Percentiles rank a stretch among this genome's conserved stretches.
phyloP scores from a whole-genome alignment of 179 eudicot species.

The Spergularia azorica region DNA sequence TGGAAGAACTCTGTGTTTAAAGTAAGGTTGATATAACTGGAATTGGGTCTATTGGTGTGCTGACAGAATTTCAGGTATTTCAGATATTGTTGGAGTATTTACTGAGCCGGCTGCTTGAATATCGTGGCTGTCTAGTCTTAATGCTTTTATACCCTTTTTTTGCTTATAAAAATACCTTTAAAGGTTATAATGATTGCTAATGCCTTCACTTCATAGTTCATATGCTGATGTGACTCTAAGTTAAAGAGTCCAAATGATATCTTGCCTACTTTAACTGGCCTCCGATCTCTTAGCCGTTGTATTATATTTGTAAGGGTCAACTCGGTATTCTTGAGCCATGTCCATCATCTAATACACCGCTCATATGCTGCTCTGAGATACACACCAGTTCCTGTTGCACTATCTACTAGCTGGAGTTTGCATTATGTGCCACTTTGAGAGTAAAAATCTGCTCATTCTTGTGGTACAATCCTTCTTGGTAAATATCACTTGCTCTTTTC shows the following conservation, averaged over 20 bases:
- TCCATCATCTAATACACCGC: not conserved
- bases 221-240: not conserved
- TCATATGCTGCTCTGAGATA: not conserved
- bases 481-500: not conserved
- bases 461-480: not conserved
- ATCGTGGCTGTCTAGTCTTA: not conserved
- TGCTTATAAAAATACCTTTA: not conserved
- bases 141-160: too few species aligned
- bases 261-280: not conserved
- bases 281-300: not conserved
- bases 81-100: not conserved
- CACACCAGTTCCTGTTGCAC: not conserved
- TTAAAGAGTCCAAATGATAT: not conserved
- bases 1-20: too few species aligned
- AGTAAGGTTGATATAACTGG: too few species aligned
- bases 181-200: not conserved
- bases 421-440: too few species aligned
- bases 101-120: not conserved
- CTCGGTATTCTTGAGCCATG: too few species aligned
- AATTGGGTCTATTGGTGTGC: too few species aligned
- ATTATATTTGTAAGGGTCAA: not conserved
- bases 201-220: not conserved
- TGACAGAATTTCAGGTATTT: not conserved
- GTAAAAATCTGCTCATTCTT: not conserved
- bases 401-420: not conserved